A percentile compares a stretch with the other conserved stretches of the same genome.
Evolutionary conservation across 2,329 filamentous ascomycete genomes (phyloP).

Genomic region (Ceratocystiopsis sp.): DNA sequence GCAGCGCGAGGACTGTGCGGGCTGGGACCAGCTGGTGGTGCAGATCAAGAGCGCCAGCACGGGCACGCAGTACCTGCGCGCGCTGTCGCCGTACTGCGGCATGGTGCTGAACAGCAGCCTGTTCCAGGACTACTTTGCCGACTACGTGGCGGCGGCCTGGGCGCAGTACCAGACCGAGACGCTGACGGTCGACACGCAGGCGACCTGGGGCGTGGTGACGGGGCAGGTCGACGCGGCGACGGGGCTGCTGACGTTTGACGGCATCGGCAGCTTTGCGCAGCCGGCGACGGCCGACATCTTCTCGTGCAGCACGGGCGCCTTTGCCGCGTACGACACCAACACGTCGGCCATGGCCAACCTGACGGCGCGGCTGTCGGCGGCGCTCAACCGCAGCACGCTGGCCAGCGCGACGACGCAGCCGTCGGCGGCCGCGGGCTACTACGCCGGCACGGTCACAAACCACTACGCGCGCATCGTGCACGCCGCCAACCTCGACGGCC

Average conservation of each 20-base stretch:
- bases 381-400: conserved; percentile 58
- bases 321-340: conserved; percentile 26
- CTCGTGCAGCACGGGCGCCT: conserved; percentile 38
- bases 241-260: conserved; percentile 23
- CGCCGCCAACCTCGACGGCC: conserved; percentile 36
- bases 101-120: conserved; percentile 24
- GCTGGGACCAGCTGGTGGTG: conserved; percentile 35
- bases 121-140: conserved; percentile 32
- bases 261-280: conserved; percentile 24
- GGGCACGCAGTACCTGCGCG: conserved; percentile 24
- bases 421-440: conserved; percentile 38
- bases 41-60: conserved; percentile 14
- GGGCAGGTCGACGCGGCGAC: conserved; percentile 23
- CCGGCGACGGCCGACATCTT: conserved; percentile 33
- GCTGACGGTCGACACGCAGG: conserved; percentile 37
- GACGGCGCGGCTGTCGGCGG: conserved; percentile 57
- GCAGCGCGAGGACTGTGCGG: conserved; percentile 26
- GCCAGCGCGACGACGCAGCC: conserved; percentile 34
- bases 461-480: conserved; percentile 52
- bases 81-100: conserved; percentile 35
- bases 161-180: conserved; percentile 24
- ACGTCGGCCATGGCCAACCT: conserved; percentile 39
- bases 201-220: conserved; percentile 28
- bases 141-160: conserved; percentile 36
- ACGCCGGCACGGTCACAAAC: conserved; percentile 38